Conservation (phyloP, 345 rosid species). For the Xanthoceras sorbifolium region DNA sequence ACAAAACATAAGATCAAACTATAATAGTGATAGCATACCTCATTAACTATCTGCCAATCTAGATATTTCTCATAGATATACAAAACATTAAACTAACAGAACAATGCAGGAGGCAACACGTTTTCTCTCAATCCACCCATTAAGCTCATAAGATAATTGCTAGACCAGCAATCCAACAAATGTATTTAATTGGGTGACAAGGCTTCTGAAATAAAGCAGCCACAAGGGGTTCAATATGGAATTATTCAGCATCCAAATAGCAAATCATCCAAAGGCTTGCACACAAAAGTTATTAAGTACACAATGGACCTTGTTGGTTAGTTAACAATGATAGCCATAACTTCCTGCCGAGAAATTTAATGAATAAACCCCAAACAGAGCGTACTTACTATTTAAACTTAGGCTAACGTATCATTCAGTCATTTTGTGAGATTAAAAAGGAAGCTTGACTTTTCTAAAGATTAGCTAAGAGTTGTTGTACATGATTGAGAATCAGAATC, state of each 20-base stretch:
- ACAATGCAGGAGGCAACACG: not conserved
- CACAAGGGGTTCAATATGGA: not conserved
- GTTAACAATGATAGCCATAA: not conserved
- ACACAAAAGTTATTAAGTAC: not conserved
- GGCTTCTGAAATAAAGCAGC: not conserved
- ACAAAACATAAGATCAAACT: not conserved
- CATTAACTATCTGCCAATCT: not conserved
- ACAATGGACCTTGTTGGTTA: not conserved
- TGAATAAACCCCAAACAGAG: not conserved
- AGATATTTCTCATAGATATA: not conserved
- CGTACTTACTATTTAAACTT: not conserved
- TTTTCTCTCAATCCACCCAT: not conserved
- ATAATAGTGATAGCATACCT: not conserved
- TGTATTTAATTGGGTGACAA: not conserved
- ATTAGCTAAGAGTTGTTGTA: not conserved
- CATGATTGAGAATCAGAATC: not conserved
- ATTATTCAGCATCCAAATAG: not conserved
- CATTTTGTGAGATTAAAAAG: not conserved
- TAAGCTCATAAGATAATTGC: not conserved
- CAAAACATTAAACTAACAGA: not conserved
- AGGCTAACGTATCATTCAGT: not conserved
- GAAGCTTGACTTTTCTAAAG: not conserved
- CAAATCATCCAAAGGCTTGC: not conserved
- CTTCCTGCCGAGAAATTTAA: not conserved
- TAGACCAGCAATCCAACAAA: not conserved